Evolutionary conservation across 495 filamentous ascomycete genomes (phyloP).

Genomic region (Aspergillus carlsbadensis): DNA sequence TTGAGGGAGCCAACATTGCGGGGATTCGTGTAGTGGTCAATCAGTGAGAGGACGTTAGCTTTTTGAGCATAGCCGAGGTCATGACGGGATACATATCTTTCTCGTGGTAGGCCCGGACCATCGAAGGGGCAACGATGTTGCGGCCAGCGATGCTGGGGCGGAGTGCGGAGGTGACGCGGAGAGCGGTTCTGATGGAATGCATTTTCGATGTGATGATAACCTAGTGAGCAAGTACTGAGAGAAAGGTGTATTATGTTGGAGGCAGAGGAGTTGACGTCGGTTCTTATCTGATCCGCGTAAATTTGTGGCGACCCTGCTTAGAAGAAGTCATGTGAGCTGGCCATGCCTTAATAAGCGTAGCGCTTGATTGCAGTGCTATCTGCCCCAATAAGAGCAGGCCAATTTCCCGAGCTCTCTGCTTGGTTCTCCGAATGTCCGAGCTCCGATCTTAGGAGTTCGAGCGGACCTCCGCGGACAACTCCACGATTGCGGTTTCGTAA

Average conservation of each 20-base stretch:
- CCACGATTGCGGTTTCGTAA: not conserved
- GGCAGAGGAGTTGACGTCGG: constrained; percentile 16
- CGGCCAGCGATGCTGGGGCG: constrained; percentile 13
- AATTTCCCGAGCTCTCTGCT: constrained; percentile 7
- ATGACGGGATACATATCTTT: constrained; percentile 17
- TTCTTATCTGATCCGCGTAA: constrained; percentile 16
- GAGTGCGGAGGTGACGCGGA: constrained; percentile 11
- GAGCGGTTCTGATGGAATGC: constrained; percentile 17
- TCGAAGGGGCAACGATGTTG: constrained; percentile 13
- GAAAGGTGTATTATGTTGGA: not conserved
- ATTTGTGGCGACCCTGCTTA: constrained; percentile 15
- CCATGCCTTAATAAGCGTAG: not conserved
- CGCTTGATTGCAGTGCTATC: not conserved
- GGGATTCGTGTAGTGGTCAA: constrained; percentile 20
- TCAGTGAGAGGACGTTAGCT: constrained; percentile 15
- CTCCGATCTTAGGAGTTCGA: not conserved
- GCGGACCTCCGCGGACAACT: not conserved
- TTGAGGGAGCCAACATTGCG: constrained; percentile 86
- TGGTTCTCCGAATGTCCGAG: constrained; percentile 11
- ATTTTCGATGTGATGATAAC: constrained; percentile 5
- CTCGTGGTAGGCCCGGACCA: constrained; percentile 18
- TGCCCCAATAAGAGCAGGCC: not conserved
- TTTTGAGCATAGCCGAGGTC: constrained; percentile 9
- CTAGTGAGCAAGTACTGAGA: not conserved
- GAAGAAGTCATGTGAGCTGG: constrained; percentile 12